Evolutionary conservation across 768 basidiomycete genomes (phyloP), one percentile per base, ranked within the genome.

Genomic region (Tulasnella sp.): DNA sequence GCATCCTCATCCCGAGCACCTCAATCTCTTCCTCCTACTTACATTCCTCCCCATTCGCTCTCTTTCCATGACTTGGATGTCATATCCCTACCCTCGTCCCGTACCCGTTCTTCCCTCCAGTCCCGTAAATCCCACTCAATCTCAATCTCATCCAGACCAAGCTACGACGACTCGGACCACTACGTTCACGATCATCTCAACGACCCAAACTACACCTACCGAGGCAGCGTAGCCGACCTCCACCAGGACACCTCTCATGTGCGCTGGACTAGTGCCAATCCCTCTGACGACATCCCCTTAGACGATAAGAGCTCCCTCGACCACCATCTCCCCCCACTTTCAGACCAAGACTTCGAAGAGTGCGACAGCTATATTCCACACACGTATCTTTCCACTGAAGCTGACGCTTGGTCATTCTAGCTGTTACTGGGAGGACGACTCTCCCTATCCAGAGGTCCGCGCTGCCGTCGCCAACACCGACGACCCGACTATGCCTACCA

Each of bases 401-500:
- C 9, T 24, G 34, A 2, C 27, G 22, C 24, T n/a, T n/a, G n/a
- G n/a, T n/a, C 21, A 51, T 34, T 30, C 9, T 11, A 55, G 53
- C 27, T 21, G 22, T 34, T 55, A 55, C 21, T 55, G 53, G 53
- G 79, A 82, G 70, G 84, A 89, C 63, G 88, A 90, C 68, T 88
- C 86, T 2, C 88, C 88, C 3, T 91, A 91, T 67, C 85, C 85
- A 4, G 88, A 91, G 64, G 83, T 84, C 24, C 77, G 82, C 57
- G 80, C 82, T 45, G 80, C 80, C 48, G 84, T 84, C 19, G 78
- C 82, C 54, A 83, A 83, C 66, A 82, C 62, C 25, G 68, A 69
- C 60, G 67, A 68, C 48, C 66, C 68, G 1, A 62, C 60, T 1
- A 61, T 67, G 46, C 57, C 59, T 15, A 64, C 65, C 49, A 69